Base-by-base conservation (phyloP, 805 yeast genomes). In the Lachancea dasiensis region DNA sequence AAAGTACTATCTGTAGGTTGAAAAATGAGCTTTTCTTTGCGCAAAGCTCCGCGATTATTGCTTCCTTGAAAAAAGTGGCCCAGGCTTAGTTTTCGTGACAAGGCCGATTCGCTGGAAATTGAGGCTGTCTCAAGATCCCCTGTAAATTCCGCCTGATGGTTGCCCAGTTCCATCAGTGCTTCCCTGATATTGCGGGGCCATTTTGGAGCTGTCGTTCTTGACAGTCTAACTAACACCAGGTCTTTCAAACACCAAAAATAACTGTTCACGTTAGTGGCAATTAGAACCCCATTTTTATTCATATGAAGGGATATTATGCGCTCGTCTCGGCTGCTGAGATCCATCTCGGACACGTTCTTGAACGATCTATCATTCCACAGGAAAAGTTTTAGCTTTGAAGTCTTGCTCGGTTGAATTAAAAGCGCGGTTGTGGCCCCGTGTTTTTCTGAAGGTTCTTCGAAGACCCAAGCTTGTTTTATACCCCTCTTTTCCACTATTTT, bases 401-500 rank as follows among this genome's bases (percentile, higher is more conserved):
- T 31, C 5, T 41, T 38, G 19, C 31, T 46, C 8, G 51, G 49
- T 4, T 49, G 40, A 27, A 51, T 51, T 3, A 53, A 25, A 9
- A 56, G 39, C 13, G 47, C 45, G 2, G 57, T 52, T 9, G 21
- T 39, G 14, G 33, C 38, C 8, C 39, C 45, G 3, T 44, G 43
- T 6, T 27, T 23, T 11, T 45, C 41, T 13, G 19, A 17, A 27
- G 39, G 33, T 18, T 34, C 21, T 30, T 49, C 52, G 29, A 48
- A 36, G 15, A 50, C 26, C 62, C 63, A 58, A 13, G 50, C 47
- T 30, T 48, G 31, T 3, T 40, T 40, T 9, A 57, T 52, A 4
- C 62, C 61, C 25, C 61, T 45, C 25, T 51, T 53, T 38, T 60
- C 64, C 11, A 51, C 44, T 7, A 60, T 50, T 38, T 49, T 46